These are phyloP conservation scores for Coniochaeta sp. DNA, from an alignment of 2,329 filamentous ascomycete species.

Conservation along the genomic window DNA sequence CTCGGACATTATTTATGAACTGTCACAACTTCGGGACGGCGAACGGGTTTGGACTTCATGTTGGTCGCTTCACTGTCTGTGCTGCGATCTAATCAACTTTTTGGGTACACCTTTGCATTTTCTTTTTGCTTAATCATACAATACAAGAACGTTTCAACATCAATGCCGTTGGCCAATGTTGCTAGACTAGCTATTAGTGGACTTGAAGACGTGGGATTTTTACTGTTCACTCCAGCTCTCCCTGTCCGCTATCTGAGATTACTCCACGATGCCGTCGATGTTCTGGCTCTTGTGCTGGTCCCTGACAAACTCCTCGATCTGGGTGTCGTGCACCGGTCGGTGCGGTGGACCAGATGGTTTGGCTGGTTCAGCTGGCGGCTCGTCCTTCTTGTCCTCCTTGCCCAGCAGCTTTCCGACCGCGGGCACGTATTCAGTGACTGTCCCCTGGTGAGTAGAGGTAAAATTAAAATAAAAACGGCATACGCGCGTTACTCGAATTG, in stretches of 20 bases:
- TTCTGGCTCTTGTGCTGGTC: constrained; percentile 43
- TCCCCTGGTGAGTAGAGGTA: not conserved
- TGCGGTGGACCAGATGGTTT: constrained; percentile 27
- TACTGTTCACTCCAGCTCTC: not conserved
- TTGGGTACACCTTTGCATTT: not conserved
- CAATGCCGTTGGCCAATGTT: not conserved
- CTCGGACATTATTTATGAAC: not conserved
- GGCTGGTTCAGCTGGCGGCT: constrained; percentile 6
- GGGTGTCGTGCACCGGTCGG: constrained; percentile 35
- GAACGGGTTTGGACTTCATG: not conserved
- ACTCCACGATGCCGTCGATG: constrained; percentile 3
- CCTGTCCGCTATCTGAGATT: not conserved
- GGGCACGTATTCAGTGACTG: constrained; percentile 31
- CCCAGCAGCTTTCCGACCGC: constrained; percentile 33
- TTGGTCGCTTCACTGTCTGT: not conserved
- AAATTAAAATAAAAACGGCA: not conserved
- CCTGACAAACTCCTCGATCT: constrained; percentile 45
- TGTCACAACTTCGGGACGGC: not conserved
- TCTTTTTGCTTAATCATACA: not conserved
- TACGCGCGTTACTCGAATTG: too few species aligned
- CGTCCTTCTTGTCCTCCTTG: constrained; percentile 17
- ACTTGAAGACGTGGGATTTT: too few species aligned
- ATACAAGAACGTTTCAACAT: not conserved
- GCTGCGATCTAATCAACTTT: not conserved
- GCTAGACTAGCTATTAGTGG: not conserved